Conservation (phyloP, 768 basidiomycete genomes). For the Termitomyces sp. region DNA sequence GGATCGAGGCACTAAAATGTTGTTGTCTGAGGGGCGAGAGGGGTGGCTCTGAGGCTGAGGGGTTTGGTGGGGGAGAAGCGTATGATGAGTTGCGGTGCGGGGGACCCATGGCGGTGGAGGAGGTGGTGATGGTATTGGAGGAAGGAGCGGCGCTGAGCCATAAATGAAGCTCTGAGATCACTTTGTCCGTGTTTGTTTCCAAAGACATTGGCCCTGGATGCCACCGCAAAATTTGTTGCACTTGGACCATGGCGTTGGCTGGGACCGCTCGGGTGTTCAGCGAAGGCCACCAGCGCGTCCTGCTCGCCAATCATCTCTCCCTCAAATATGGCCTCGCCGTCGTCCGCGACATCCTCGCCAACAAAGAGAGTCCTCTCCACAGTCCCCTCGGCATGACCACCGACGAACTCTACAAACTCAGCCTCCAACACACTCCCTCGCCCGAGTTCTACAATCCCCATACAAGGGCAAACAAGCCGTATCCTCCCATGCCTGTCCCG, state of each 20-base stretch:
- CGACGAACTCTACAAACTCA: slow-evolving; percentile 35
- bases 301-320: slow-evolving; percentile 13
- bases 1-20: slow-evolving; percentile 18
- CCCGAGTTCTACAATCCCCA: slow-evolving; percentile 26
- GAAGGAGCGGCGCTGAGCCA: not conserved
- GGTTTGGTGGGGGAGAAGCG: slow-evolving; percentile 16
- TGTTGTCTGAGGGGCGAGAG: slow-evolving; percentile 7
- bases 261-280: not conserved
- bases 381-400: slow-evolving; percentile 28
- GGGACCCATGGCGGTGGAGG: slow-evolving; percentile 26
- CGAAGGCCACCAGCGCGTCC: slow-evolving; percentile 4
- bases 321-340: slow-evolving; percentile 23
- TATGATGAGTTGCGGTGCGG: slow-evolving; percentile 24
- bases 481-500: slow-evolving; percentile 3
- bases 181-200: slow-evolving; percentile 12
- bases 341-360: slow-evolving; percentile 29
- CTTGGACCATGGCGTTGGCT: not conserved
- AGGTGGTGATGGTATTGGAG: slow-evolving; percentile 4
- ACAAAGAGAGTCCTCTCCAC: slow-evolving; percentile 19
- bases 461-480: not conserved
- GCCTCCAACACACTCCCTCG: slow-evolving; percentile 26
- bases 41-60: slow-evolving; percentile 11
- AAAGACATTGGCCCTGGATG: slow-evolving; percentile 4
- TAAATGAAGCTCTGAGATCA: not conserved
- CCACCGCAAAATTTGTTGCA: slow-evolving; percentile 6